Evolutionary conservation across 2,329 filamentous ascomycete genomes (phyloP).

Genomic region (Acephala macrosclerotiorum): DNA sequence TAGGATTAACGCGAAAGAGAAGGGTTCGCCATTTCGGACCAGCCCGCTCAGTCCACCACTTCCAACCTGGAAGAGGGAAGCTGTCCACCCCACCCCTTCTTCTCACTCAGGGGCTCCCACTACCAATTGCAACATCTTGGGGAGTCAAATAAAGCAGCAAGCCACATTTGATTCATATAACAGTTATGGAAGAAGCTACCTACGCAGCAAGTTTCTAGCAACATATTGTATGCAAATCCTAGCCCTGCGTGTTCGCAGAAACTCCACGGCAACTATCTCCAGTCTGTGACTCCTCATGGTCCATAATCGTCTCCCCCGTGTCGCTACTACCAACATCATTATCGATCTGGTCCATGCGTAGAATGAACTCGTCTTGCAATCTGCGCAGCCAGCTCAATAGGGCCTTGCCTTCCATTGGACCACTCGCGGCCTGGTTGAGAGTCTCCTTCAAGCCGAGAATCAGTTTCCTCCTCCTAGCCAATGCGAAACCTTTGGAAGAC

Average conservation of each 20-base stretch:
- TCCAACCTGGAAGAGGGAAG: no score
- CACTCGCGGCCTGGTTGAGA: slow-evolving; percentile 70
- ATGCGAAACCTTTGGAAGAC: slow-evolving; percentile 62
- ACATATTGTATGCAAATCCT: not conserved
- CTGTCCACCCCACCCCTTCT: no score
- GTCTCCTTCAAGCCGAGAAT: slow-evolving; percentile 77
- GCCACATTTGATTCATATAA: not conserved
- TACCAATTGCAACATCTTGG: no score
- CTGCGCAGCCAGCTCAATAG: slow-evolving; percentile 69
- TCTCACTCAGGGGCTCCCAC: no score
- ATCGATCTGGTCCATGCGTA: slow-evolving; percentile 72
- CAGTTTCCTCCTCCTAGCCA: slow-evolving; percentile 73
- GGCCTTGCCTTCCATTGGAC: slow-evolving; percentile 68
- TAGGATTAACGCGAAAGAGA: no score
- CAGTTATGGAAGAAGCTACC: not conserved
- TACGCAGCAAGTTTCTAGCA: not conserved
- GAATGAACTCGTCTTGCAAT: slow-evolving; percentile 78
- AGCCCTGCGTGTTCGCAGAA: slow-evolving; percentile 1
- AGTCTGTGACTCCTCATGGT: slow-evolving; percentile 12
- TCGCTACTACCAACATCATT: slow-evolving; percentile 32
- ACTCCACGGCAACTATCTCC: not conserved
- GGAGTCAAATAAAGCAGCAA: not conserved
- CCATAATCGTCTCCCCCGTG: slow-evolving; percentile 13
- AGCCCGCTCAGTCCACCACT: no score
- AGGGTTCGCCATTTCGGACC: no score